These are phyloP conservation scores for Ophiostoma quercus DNA, from an alignment of 2,329 filamentous ascomycete species.

Conservation along the genomic window DNA sequence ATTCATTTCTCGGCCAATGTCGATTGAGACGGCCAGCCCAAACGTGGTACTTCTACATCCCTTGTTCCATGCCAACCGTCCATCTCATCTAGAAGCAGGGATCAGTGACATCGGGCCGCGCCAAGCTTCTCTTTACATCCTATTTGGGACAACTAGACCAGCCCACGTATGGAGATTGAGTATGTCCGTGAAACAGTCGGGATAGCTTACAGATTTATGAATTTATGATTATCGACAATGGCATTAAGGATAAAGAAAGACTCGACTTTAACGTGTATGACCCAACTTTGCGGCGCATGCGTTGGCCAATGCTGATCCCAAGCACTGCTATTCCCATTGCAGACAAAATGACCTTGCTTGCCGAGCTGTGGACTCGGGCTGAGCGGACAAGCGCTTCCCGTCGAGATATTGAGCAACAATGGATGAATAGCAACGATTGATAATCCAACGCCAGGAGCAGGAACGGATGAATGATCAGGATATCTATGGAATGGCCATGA, in stretches of 20 bases:
- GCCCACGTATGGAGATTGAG: not conserved
- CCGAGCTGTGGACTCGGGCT: not conserved
- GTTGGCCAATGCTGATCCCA: not conserved
- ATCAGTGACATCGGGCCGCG: not conserved
- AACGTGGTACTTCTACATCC: not conserved
- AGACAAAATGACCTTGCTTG: slow-evolving; percentile 9
- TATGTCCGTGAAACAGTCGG: not conserved
- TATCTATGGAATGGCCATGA: not conserved
- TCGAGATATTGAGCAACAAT: not conserved
- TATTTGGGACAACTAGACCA: slow-evolving; percentile 16
- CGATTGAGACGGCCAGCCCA: not conserved
- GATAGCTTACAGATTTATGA: not conserved
- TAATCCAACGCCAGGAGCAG: not conserved
- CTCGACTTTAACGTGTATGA: too few relatives aligned
- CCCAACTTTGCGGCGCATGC: not conserved
- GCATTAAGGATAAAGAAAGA: not conserved
- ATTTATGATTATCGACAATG: not conserved
- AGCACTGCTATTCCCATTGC: not conserved
- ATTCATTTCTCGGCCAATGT: not conserved
- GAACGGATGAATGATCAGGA: not conserved
- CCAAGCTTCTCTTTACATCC: not conserved
- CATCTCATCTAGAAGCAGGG: not conserved
- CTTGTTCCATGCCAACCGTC: not conserved
- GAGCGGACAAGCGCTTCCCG: not conserved
- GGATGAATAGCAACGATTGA: not conserved